Base-by-base conservation (phyloP, 257 asterid genomes). In the Petrea volubilis region DNA sequence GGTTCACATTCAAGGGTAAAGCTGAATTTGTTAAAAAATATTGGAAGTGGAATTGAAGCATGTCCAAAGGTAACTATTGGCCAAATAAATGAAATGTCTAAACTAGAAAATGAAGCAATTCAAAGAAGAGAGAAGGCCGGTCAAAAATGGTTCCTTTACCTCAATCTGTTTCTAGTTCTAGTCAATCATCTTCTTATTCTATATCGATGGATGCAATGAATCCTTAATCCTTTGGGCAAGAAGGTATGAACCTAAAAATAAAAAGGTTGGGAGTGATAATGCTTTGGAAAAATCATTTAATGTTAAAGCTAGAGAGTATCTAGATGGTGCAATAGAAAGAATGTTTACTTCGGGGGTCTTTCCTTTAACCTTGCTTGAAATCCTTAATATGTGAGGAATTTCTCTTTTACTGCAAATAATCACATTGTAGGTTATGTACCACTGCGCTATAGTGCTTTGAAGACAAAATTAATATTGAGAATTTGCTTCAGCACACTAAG, bases 341-440 rank as follows among this genome's bases (percentile, higher is more conserved):
- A 64, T 73, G 78, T 64, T 64, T 73, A 40, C 13, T 52, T 52
- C 1, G 60, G 20, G 28, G 74, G 74, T 0, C 17, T 64, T 18
- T 33, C 72, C 0, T 63, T 64, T 29, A 73, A 52, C 15, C 66
- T 64, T 23, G 67, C 72, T 6, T 28, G 21, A 43, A 74, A 65
- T 65, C 53, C 78, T 0, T 18, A 64, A 10, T 64, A 3, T 56
- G 12, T 74, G 20, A 18, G 23, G 2, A 17, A 43, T 1, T 49
- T 43, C n/a, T 10, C 44, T 23, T 62, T 46, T 72, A 47, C 64
- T 31, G 46, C 53, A 2, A 49, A 51, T 12, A 17, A 8, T 31
- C 4, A 17, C 1, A 18, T 67, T 10, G 33, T 11, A 0, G 71
- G 79, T 29, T 60, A 77, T 49, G 23, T 20, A 0, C 77, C 64